Base-by-base conservation (phyloP, 2,329 filamentous ascomycete species). In the Colletotrichum cereale region DNA sequence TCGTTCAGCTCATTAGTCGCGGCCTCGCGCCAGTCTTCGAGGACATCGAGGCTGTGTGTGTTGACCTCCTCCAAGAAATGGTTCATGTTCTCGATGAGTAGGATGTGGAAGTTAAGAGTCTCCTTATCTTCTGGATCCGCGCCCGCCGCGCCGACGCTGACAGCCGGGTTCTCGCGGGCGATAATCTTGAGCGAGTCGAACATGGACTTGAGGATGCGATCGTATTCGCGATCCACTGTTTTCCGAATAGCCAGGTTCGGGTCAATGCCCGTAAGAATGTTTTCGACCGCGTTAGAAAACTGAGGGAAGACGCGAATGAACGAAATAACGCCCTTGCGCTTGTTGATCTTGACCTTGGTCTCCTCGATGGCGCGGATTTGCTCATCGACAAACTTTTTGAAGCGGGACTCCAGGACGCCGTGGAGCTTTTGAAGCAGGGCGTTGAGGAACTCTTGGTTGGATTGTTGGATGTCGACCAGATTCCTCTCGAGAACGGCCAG, bases 81-180 rank as follows among this genome's bases (percentile, higher is more conserved):
- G 79, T 98, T 97, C 95, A 98, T 98, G 81, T 99, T 99, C 82
- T 99, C 96, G 75, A 99, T 98, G 65, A 98, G 87, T 42, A 98
- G 87, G 77, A 99, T 97, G 81, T 98, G 95, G 83, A 97, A 97
- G 83, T 98, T 98, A 72, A 99, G 88, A 6, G 95, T 94, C 81
- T 98, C 95, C 83, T 99, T 98, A 79, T 98, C 96, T 80, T 98
- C 96, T 1, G 88, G 87, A 75, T 90, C 88, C 16, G 85, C 84
- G 16, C 84, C 80, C 53, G 83, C 83, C 7, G 80, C 66, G 24
- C 79, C 81, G 31, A 85, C 81, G 16, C 84, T 81, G 31, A 83
- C 86, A 68, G 82, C 85, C 36, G 84, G 90, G 78, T 87, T 93
- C 85, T 92, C 90, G 72, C 90, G 85, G 47, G 96, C 96, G 80